Percentiles rank a stretch among this genome's conserved stretches.
Evolutionary conservation across 179 eudicot genomes (phyloP).

Genomic region (Vitellaria paradoxa): DNA sequence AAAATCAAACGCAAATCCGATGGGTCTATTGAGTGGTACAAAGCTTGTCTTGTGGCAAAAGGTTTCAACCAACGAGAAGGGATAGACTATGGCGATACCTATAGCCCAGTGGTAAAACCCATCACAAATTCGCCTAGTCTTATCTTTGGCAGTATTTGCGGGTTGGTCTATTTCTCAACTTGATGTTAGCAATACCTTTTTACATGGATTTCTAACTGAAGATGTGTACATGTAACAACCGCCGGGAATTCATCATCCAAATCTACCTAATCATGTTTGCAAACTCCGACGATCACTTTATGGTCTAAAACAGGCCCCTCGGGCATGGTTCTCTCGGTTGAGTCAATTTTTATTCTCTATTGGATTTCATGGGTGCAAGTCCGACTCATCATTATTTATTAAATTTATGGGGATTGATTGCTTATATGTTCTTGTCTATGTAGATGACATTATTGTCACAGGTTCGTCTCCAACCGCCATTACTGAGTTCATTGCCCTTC

Average conservation of each 20-base stretch:
- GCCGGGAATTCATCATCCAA: background rate
- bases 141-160: background rate
- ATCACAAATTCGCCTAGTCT: background rate
- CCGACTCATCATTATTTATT: background rate
- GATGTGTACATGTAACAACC: slow-evolving; percentile 5
- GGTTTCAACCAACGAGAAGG: background rate
- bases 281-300: background rate
- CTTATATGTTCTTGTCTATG: background rate
- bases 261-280: background rate
- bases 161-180: background rate
- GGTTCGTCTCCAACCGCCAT: background rate
- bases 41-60: background rate
- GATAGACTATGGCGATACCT: background rate
- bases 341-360: background rate
- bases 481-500: background rate
- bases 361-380: background rate
- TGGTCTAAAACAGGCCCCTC: background rate
- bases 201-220: background rate
- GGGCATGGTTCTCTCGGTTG: background rate
- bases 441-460: background rate
- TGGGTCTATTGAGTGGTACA: background rate
- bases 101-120: slow-evolving; percentile 1
- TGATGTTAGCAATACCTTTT: background rate
- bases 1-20: background rate
- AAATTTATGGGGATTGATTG: background rate